Evolutionary conservation across 192 early-diverging fungal species (phyloP).

Genomic region (Phycomyces nitens): DNA sequence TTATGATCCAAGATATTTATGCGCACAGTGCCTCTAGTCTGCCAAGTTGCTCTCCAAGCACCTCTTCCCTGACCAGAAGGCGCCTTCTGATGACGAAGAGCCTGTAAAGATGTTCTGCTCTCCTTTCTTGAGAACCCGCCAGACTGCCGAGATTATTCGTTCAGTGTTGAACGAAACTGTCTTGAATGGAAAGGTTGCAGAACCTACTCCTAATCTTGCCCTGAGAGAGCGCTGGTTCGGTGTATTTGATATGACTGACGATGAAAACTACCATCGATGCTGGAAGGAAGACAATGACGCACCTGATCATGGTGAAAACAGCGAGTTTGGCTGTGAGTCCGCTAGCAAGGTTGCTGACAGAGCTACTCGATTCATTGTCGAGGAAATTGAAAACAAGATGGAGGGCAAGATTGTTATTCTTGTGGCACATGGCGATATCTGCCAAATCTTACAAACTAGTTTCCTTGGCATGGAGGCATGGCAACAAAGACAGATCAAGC

Average conservation of each 20-base stretch:
- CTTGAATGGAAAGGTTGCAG: conserved; percentile 6
- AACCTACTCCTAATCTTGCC: conserved; percentile 16
- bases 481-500: conserved; percentile 43
- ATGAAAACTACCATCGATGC: conserved; percentile 36
- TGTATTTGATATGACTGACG: conserved; percentile 47
- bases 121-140: conserved; percentile 47
- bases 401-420: conserved; percentile 34
- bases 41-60: conserved; percentile 28
- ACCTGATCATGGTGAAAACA: conserved; percentile 22
- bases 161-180: conserved; percentile 14
- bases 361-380: conserved; percentile 25
- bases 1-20: neutral
- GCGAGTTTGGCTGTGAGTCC: conserved; percentile 16
- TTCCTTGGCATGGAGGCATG: conserved; percentile 39
- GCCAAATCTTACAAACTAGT: conserved; percentile 47
- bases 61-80: conserved; percentile 14
- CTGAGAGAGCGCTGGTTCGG: conserved; percentile 60
- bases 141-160: conserved; percentile 49
- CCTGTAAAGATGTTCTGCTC: conserved; percentile 43
- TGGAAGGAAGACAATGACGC: conserved; percentile 41
- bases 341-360: conserved; percentile 23
- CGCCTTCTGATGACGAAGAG: neutral
- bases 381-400: conserved; percentile 31
- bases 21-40: conserved; percentile 19
- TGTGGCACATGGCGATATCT: conserved; percentile 51